Evolutionary conservation across 768 basidiomycete species (phyloP), one percentile per base, ranked within the genome.

Genomic region (Suillus ampliporus): DNA sequence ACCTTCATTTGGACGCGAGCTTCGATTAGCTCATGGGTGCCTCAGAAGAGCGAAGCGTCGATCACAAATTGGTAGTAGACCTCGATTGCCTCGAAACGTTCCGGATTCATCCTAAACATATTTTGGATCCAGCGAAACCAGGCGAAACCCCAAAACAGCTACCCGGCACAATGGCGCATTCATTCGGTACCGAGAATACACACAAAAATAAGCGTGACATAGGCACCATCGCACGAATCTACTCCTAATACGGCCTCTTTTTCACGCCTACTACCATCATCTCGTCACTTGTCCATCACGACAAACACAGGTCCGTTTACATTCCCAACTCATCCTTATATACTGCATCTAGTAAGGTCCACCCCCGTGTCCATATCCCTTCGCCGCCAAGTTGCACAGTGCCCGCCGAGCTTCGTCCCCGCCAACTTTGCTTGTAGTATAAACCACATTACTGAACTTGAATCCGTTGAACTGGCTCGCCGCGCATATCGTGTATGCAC

Each of bases 401-500:
- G 79, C 79, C 51, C 73, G 74, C 64, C 84, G 77, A n/a, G 87
- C 85, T 64, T 86, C 87, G 46, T 74, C 76, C 43, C 77, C 79
- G 10, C 80, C 85, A 0, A 76, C 74, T 28, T 79, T 85, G 56
- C 92, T 90, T 61, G 84, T 80, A 43, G 92, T 94, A 73, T 95
- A 97, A 34, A 89, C 76, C 63, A 95, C 89, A 43, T 85, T 85
- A 78, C 90, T 91, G 52, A 89, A 75, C 71, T 92, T 85, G 71
- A 96, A 96, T 59, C 94, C 94, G 72, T 96, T 97, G 82, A 98
- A 98, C 79, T 89, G 90, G 78, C 92, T 95, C 58, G 97, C 95
- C 0, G 97, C 97, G 72, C 95, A 97, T 63, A 95, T 80, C n/a
- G 97, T 99, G 79, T 99, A 99, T 37, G 97, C 97, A 35, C 97